Evolutionary conservation across 2,329 filamentous ascomycete species (phyloP).

Genomic region (Fusarium albosuccineum): DNA sequence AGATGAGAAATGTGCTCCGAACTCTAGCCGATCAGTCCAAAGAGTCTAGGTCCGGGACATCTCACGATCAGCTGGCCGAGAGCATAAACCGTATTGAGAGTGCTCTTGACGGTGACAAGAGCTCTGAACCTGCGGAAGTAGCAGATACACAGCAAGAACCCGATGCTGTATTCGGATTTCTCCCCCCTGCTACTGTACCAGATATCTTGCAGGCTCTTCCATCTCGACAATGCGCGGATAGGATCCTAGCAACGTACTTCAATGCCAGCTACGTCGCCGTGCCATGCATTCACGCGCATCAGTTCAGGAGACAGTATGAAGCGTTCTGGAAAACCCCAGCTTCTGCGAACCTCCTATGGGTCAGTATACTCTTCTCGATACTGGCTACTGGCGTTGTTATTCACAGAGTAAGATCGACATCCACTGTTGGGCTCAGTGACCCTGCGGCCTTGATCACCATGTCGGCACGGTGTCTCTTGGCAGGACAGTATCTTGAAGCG

Average conservation of each 20-base stretch:
- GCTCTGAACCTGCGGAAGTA: background rate
- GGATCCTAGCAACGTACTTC: constrained; percentile 20
- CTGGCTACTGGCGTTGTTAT: constrained; percentile 12
- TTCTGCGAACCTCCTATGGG: constrained; percentile 10
- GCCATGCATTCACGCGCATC: constrained; percentile 24
- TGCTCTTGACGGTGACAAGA: background rate
- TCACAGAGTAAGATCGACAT: background rate
- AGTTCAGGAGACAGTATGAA: constrained; percentile 33
- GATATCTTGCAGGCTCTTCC: constrained; percentile 18
- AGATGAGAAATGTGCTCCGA: constrained; percentile 15
- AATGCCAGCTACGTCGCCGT: constrained; percentile 10
- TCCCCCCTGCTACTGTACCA: background rate
- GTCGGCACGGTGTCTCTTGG: constrained; percentile 17
- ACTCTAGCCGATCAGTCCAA: background rate
- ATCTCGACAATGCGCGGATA: constrained; percentile 13
- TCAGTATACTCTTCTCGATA: constrained; percentile 31
- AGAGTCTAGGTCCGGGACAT: background rate
- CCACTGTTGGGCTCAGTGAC: background rate
- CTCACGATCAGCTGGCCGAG: background rate
- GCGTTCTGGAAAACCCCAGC: constrained; percentile 17
- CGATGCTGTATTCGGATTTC: background rate
- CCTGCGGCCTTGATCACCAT: constrained; percentile 1
- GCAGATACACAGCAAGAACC: background rate
- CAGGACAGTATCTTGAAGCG: constrained; percentile 12
- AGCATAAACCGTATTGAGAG: constrained; percentile 5